Evolutionary conservation across 441 rosid species (phyloP).

Genomic region (Croton setiger): DNA sequence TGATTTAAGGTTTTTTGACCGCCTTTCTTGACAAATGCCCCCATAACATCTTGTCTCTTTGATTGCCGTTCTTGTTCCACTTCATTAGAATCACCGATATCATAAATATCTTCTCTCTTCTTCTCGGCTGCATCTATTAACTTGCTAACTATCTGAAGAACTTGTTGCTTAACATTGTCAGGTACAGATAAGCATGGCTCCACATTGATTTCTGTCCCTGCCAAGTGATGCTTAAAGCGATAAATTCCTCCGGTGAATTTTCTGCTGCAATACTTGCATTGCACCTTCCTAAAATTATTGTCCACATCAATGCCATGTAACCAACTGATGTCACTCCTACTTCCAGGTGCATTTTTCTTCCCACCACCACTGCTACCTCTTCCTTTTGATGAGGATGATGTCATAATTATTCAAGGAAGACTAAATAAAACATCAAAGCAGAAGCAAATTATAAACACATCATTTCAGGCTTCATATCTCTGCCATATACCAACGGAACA

Average conservation of each 20-base stretch:
- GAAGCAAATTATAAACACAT: too few species aligned
- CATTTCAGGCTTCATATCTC: too few species aligned
- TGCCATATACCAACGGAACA: too few species aligned
- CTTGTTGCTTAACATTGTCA: not conserved
- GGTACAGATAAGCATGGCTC: not conserved
- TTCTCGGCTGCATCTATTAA: not conserved
- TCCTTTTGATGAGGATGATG: too few species aligned
- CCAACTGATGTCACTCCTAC: constrained; percentile 14
- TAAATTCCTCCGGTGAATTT: not conserved
- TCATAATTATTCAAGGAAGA: too few species aligned
- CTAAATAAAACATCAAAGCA: too few species aligned
- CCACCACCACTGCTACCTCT: too few species aligned
- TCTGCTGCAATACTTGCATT: not conserved
- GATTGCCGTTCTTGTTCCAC: not conserved
- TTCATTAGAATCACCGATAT: not conserved
- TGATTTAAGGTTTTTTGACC: not conserved
- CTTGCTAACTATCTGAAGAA: too few species aligned
- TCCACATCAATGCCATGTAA: not conserved
- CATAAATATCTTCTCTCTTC: not conserved
- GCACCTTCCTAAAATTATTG: not conserved
- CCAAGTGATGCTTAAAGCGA: not conserved
- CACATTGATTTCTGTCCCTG: not conserved
- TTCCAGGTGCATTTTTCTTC: not conserved
- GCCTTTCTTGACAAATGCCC: not conserved
- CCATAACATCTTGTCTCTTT: not conserved